Base-by-base conservation (phyloP, 2,329 filamentous ascomycete genomes). In the Microsporum audouinii region DNA sequence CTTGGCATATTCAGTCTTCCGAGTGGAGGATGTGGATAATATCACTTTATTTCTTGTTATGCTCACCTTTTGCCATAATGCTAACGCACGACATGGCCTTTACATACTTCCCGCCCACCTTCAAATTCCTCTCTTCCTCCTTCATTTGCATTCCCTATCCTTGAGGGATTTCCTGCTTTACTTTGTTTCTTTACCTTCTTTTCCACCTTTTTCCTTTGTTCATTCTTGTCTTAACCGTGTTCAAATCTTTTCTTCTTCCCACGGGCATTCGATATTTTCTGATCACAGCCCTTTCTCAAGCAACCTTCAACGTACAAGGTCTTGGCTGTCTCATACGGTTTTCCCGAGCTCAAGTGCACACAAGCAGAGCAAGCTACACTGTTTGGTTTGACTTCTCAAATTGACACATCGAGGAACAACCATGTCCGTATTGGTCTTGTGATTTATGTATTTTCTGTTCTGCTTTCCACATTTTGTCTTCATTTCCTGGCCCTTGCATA, bases 181-280 rank as follows among this genome's bases (percentile, higher is more conserved):
- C 58, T 62, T 61, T 27, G 43, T 17, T 41, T 62, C 45, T 31
- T 45, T 17, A 31, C 39, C 49, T 55, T 45, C 53, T 56, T 23
- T n/a, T 6, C 39, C 14, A 43, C 57, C 61, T 57, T 51, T 67
- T 65, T 60, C 64, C 64, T 31, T 57, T 60, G 41, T 58, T 33
- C 36, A 38, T 17, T 34, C 58, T 33, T 33, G 7, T 59, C 57
- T 41, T 59, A 53, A 55, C 53, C 51, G 31, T 60, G n/a, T 43
- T 64, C 60, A n/a, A 34, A 6, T 51, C 57, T 62, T 55, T 41
- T 39, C 58, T 23, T 17, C 39, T 59, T 43, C 31, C 23, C 12
- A 34, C 31, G 12, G 56, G 43, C 23, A 34, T 36, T 17, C 6
- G 17, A 47, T 31, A 36, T 34, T 31, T n/a, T 2, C 33, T n/a